Conservation (phyloP, 2,329 filamentous ascomycete genomes). For the Fonsecaea monophora region DNA sequence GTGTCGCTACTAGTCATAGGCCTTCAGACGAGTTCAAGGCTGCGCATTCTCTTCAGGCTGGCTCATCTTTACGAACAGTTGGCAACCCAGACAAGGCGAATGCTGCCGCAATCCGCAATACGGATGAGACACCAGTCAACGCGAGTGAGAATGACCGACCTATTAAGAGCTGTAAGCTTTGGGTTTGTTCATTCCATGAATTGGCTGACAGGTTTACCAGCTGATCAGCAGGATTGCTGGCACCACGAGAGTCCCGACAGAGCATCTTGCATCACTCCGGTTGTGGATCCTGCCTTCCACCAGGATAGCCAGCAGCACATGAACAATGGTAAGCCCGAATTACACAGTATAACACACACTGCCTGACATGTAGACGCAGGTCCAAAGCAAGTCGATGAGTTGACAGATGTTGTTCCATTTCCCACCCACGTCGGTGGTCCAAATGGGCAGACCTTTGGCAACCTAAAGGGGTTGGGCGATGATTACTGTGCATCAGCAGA, state of each 20-base stretch:
- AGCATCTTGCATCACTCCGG: neutral
- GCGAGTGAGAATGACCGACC: neutral
- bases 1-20: neutral
- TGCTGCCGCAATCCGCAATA: conserved; percentile 8
- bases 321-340: neutral
- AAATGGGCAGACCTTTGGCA: neutral
- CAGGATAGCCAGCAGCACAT: neutral
- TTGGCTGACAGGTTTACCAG: neutral
- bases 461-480: neutral
- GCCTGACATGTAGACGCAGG: neutral
- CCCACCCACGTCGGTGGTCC: conserved; percentile 1
- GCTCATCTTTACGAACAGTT: neutral
- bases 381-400: neutral
- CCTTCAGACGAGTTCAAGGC: neutral
- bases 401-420: conserved; percentile 1
- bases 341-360: neutral
- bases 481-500: neutral
- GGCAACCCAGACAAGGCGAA: neutral
- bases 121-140: conserved; percentile 10
- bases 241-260: neutral
- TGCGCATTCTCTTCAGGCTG: neutral
- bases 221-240: neutral
- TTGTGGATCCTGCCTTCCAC: neutral
- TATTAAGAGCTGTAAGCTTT: neutral
- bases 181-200: neutral